These are phyloP conservation scores for Rhizopogon hawkerae DNA, from an alignment of 1,284 basidiomycete species.

Conservation along the genomic window DNA sequence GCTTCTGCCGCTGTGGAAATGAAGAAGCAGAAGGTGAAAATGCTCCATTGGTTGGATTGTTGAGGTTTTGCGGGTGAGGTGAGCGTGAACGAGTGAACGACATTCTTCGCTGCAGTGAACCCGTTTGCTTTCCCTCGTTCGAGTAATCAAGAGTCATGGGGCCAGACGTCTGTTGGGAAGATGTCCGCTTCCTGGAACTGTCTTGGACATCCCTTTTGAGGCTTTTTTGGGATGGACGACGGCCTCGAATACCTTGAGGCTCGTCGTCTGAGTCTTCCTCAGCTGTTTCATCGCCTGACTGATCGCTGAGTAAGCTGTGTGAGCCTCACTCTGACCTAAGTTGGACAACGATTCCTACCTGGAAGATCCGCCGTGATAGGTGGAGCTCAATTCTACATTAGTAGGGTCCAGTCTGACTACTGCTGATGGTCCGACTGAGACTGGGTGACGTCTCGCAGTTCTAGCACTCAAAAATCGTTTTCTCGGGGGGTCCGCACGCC, in stretches of 20 bases:
- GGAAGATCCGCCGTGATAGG: conserved; percentile 74
- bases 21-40: conserved; percentile 12
- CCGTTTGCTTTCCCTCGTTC: conserved; percentile 17
- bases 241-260: conserved; percentile 20
- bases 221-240: conserved; percentile 20
- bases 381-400: conserved; percentile 67
- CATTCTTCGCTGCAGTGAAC: conserved; percentile 11
- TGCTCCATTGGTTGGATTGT: conserved; percentile 16
- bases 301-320: conserved; percentile 17
- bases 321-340: conserved; percentile 5
- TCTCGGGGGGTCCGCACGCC: conserved; percentile 35
- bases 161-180: conserved; percentile 14
- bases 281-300: conserved; percentile 24
- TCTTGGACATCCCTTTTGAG: conserved; percentile 19
- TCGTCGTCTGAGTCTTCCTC: conserved; percentile 28
- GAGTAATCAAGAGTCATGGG: conserved; percentile 15
- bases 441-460: conserved; percentile 31
- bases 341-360: conserved; percentile 34
- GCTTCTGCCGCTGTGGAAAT: conserved; percentile 21
- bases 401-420: conserved; percentile 22
- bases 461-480: conserved; percentile 31
- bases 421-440: conserved; percentile 15
- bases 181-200: conserved; percentile 21
- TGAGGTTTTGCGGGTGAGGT: conserved; percentile 12
- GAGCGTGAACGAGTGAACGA: conserved; percentile 23